Evolutionary conservation across 2,329 filamentous ascomycete species (phyloP).

Genomic region (Botrytis squamosa): DNA sequence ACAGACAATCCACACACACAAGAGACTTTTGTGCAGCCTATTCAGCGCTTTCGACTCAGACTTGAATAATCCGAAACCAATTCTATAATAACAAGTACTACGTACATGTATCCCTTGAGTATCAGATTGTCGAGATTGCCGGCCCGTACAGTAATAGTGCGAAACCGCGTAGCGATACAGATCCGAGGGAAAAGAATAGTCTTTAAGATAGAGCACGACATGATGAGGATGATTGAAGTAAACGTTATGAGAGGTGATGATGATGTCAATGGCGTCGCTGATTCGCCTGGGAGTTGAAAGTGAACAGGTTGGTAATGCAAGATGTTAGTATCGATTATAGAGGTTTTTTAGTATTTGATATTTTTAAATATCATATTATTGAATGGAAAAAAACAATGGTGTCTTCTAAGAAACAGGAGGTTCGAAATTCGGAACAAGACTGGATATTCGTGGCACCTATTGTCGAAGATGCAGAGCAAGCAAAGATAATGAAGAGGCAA

Average conservation of each 20-base stretch:
- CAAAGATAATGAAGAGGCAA: rapidly evolving
- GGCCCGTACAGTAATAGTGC: not conserved
- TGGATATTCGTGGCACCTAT: not conserved
- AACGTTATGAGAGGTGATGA: not conserved
- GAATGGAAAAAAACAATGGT: not conserved
- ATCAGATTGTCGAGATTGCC: not conserved
- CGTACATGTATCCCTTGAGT: rapidly evolving
- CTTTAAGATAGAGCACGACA: not conserved
- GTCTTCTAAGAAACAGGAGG: not conserved
- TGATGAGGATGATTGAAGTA: not conserved
- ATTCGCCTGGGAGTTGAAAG: not conserved
- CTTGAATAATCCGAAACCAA: not conserved
- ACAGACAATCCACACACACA: not conserved
- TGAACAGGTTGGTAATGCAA: not conserved
- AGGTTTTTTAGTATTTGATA: not conserved
- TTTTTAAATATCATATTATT: not conserved
- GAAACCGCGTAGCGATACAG: not conserved
- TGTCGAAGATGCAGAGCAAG: not conserved
- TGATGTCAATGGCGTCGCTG: not conserved
- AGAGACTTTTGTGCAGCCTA: not conserved
- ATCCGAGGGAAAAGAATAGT: not conserved
- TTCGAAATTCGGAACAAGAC: not conserved
- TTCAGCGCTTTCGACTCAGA: no score
- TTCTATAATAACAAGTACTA: not conserved
- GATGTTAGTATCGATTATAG: not conserved